phyloP scores from a whole-genome alignment of 2,329 filamentous ascomycete species.

The Pseudofabraea citricarpa region DNA sequence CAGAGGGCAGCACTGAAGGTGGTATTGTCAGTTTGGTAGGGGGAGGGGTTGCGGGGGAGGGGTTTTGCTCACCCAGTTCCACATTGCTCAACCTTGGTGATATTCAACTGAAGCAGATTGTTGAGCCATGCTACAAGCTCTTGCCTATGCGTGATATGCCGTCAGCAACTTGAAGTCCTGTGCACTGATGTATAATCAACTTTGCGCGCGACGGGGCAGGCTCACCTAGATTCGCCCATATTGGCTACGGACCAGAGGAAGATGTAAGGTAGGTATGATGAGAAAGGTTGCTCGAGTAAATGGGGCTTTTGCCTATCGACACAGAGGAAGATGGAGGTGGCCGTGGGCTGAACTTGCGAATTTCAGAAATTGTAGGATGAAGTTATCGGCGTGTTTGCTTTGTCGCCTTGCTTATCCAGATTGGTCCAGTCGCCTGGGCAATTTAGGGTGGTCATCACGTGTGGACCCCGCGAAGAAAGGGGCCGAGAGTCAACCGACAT shows the following conservation, averaged over 20 bases:
- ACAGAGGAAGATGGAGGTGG: background rate
- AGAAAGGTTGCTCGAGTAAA: background rate
- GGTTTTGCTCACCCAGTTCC: conserved; percentile 75
- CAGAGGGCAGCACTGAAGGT: conserved; percentile 78
- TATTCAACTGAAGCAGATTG: conserved; percentile 94
- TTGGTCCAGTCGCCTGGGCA: background rate
- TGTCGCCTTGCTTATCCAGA: background rate
- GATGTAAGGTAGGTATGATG: background rate
- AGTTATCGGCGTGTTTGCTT: background rate
- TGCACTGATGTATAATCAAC: too few species aligned
- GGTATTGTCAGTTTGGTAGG: conserved; percentile 19
- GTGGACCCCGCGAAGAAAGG: background rate
- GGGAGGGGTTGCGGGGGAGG: conserved; percentile 28
- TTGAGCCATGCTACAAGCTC: conserved; percentile 96
- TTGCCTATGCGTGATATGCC: too few species aligned
- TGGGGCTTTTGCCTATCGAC: background rate
- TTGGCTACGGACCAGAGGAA: conserved; percentile 6
- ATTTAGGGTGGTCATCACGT: background rate
- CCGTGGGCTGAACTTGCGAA: background rate
- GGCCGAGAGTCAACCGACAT: too few species aligned
- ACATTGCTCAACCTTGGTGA: conserved; percentile 98
- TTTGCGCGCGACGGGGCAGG: too few species aligned
- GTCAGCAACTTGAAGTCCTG: too few species aligned
- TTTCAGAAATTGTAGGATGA: background rate
- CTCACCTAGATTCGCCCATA: conserved; percentile 30